Conservation (phyloP, 164 flowering plant species). For the Aristolochia contorta region DNA sequence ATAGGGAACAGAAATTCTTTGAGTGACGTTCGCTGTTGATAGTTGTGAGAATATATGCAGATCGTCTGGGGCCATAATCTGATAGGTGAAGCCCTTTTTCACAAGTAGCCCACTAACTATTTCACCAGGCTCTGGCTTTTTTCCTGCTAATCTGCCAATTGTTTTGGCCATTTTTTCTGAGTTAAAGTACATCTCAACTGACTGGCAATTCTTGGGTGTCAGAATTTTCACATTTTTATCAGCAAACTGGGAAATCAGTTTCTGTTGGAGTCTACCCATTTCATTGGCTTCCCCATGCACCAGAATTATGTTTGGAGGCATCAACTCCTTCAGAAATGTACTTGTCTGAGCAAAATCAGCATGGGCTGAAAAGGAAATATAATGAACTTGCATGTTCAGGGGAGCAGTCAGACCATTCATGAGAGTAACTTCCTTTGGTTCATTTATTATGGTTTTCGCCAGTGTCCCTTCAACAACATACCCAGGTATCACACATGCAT, state of each 20-base stretch:
- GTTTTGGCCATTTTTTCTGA: conserved; percentile 95
- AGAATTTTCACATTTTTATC: conserved; percentile 71
- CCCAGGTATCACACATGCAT: conserved; percentile 91
- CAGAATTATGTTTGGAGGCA: conserved; percentile 92
- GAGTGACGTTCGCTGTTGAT: conserved; percentile 64
- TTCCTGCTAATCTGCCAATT: conserved; percentile 79
- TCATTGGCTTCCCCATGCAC: conserved; percentile 94
- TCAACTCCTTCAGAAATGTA: conserved; percentile 73
- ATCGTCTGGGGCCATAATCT: conserved; percentile 94
- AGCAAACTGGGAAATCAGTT: conserved; percentile 58
- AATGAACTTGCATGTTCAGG: conserved; percentile 88
- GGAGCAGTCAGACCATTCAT: conserved; percentile 87
- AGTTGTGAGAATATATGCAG: conserved; percentile 86
- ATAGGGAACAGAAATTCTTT: conserved; percentile 79
- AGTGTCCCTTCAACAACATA: conserved; percentile 87
- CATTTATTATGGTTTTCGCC: conserved; percentile 82
- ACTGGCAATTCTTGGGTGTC: conserved; percentile 90
- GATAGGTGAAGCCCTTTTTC: conserved; percentile 89
- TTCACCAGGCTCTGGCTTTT: conserved; percentile 71
- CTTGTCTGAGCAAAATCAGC: conserved; percentile 92
- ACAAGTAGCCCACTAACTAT: conserved; percentile 83
- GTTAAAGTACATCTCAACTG: conserved; percentile 89
- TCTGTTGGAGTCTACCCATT: conserved; percentile 93
- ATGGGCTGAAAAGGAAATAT: conserved; percentile 96
- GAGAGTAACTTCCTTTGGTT: conserved; percentile 92